Percentiles rank a stretch among this genome's conserved stretches.
phyloP scores from a whole-genome alignment of 2,329 filamentous ascomycete genomes.

The Graphilbum fragrans region DNA sequence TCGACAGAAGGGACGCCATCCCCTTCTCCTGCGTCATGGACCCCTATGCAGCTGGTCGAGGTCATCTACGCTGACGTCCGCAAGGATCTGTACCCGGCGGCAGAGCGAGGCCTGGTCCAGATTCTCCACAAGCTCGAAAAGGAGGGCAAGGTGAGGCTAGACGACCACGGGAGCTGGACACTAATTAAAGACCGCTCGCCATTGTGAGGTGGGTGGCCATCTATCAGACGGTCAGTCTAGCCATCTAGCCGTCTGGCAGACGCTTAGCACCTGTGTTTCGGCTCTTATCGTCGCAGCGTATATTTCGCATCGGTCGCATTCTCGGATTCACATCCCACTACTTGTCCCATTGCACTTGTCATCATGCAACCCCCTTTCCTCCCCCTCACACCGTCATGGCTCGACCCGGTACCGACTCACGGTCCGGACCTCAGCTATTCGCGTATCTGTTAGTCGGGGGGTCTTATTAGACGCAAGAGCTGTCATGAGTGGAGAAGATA shows the following conservation, averaged over 20 bases:
- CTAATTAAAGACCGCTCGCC: conserved; percentile 26
- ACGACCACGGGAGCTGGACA: conserved; percentile 9
- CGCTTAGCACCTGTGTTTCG: too few relatives aligned
- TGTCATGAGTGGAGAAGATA: not conserved
- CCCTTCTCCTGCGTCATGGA: conserved; percentile 33
- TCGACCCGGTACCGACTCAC: too few relatives aligned
- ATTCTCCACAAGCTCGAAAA: conserved; percentile 66
- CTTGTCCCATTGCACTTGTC: too few relatives aligned
- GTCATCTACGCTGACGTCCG: conserved; percentile 74
- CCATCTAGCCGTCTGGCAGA: too few relatives aligned
- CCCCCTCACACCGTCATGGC: too few relatives aligned
- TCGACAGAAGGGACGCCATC: not conserved
- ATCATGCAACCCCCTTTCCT: too few relatives aligned
- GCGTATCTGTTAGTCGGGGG: too few relatives aligned
- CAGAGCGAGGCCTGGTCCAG: conserved; percentile 63
- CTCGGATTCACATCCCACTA: too few relatives aligned
- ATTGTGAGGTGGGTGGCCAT: conserved; percentile 22
- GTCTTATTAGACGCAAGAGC: not conserved
- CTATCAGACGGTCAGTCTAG: not conserved
- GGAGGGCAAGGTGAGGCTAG: conserved; percentile 52
- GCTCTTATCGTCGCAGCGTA: too few relatives aligned
- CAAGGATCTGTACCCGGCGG: conserved; percentile 61
- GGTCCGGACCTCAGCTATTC: too few relatives aligned
- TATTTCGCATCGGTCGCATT: too few relatives aligned
- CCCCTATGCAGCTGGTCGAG: conserved; percentile 72